Base-by-base conservation (phyloP, 176 grass and related monocot genomes). In the Puya raimondii region DNA sequence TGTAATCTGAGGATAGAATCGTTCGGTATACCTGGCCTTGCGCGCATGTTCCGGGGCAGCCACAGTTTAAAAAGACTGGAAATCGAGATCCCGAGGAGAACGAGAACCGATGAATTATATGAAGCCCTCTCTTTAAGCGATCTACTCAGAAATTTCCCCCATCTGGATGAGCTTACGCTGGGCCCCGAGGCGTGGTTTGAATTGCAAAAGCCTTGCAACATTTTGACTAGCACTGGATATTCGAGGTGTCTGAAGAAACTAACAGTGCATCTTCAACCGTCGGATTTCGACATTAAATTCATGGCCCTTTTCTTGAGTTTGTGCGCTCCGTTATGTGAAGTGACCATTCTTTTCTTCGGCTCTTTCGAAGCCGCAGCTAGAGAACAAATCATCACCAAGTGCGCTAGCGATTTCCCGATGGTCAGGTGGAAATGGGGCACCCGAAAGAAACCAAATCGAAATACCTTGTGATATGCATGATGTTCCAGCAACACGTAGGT, bases 341-440 rank as follows among this genome's bases (percentile, higher is more conserved):
- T 83, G 52, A 68, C 79, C 65, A 69, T 82, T 53, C 71, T 91
- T 82, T 81, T 81, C 70, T 80, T 69, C 49, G 56, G 67, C 48
- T 68, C 80, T 70, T 66, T 79, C 42, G 21, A 10, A 29, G 47
- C 72, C 12, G 48, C 1, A 49, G 71, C 56, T 51, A 53, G 71
- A 33, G 54, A 63, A 49, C 29, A 2, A 52, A 15, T 75, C 25
- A 7, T 64, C 12, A 71, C 56, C 12, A 57, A 64, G 12, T 96
- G 71, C 63, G 66, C 59, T 11, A 8, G 9, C 49, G 79, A 53
- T 7, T 91, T 85, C 64, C 75, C 83, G 0, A 59, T 54, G 14
- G 77, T 88, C 51, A 76, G 21, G 77, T 96, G 92, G 83, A 70
- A 71, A 25, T 96, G 78, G 77, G 70, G 73, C 63, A 79, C 56